Conservation (phyloP, 371 early-diverging fungal genomes). For the Mucor velutinosus region DNA sequence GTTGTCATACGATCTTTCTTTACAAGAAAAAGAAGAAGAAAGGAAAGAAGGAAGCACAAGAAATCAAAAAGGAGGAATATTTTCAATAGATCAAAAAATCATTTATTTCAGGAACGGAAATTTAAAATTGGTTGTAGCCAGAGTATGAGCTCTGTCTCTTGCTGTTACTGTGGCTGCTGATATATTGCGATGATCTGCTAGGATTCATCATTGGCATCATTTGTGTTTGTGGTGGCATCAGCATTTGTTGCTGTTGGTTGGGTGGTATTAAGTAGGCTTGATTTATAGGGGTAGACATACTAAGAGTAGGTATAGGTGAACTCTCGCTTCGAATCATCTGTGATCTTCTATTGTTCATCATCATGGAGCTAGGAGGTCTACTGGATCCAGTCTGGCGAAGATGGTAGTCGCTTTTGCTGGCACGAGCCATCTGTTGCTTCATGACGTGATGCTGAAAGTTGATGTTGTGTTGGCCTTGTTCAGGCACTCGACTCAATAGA, state of each 20-base stretch:
- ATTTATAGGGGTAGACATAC: conserved; percentile 23
- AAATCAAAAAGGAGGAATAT: neutral
- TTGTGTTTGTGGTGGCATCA: conserved; percentile 8
- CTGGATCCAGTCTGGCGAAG: conserved; percentile 8
- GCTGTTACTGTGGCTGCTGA: neutral
- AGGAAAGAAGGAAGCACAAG: neutral
- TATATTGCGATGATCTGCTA: conserved; percentile 16
- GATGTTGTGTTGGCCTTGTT: conserved; percentile 33
- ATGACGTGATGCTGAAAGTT: conserved; percentile 41
- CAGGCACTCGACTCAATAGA: conserved; percentile 34
- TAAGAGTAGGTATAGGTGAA: conserved; percentile 23
- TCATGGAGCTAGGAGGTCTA: conserved; percentile 10
- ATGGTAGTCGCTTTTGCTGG: conserved; percentile 27
- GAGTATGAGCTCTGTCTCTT: conserved; percentile 14
- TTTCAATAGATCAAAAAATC: neutral
- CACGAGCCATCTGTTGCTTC: conserved; percentile 26
- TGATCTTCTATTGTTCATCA: conserved; percentile 16
- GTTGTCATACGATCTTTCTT: conserved; percentile 2
- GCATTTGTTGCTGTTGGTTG: conserved; percentile 15
- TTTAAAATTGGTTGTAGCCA: conserved; percentile 6
- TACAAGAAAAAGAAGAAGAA: neutral
- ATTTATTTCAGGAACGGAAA: conserved; percentile 4
- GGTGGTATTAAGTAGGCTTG: conserved; percentile 18
- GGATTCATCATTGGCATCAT: conserved; percentile 14
- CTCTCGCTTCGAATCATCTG: conserved; percentile 12